phyloP scores from a whole-genome alignment of 768 basidiomycete genomes.

The Lactifluus pinguis region DNA sequence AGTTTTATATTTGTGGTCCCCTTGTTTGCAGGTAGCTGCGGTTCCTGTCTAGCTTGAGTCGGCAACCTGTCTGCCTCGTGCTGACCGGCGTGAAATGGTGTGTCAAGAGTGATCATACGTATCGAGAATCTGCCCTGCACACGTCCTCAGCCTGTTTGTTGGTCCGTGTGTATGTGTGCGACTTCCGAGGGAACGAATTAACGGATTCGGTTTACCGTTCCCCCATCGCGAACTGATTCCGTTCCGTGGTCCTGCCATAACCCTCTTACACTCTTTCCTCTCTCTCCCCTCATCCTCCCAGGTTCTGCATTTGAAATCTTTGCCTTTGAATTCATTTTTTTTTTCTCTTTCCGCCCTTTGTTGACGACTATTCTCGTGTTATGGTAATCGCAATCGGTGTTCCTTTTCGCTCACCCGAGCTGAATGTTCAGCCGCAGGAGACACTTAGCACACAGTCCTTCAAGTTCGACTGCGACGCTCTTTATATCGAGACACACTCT shows the following conservation, averaged over 20 bases:
- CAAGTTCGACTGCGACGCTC: slow-evolving; percentile 17
- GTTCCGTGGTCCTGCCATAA: not conserved
- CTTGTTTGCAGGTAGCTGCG: not conserved
- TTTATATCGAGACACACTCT: slow-evolving; percentile 19
- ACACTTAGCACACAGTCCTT: slow-evolving; percentile 14
- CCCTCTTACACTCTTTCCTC: not conserved
- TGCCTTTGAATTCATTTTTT: not conserved
- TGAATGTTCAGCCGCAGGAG: not conserved
- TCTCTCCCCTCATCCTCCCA: not conserved
- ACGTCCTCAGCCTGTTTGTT: not conserved
- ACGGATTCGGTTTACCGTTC: not conserved
- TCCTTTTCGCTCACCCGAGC: not conserved
- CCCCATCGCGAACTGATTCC: not conserved
- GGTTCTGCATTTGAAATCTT: not conserved
- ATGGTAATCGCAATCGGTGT: slow-evolving; percentile 5
- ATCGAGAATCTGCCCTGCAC: slow-evolving; percentile 4
- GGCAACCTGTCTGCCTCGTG: not conserved
- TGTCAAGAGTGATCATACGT: slow-evolving; percentile 1
- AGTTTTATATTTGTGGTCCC: not conserved
- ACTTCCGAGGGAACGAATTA: slow-evolving; percentile 1
- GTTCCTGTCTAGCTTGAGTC: not conserved
- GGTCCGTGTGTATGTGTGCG: not conserved
- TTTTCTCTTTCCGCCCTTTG: not conserved
- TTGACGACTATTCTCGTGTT: not conserved
- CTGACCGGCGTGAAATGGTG: slow-evolving; percentile 3